Evolutionary conservation across 768 basidiomycete genomes (phyloP), one percentile per base, ranked within the genome.

Genomic region (Kwoniella dendrophila): DNA sequence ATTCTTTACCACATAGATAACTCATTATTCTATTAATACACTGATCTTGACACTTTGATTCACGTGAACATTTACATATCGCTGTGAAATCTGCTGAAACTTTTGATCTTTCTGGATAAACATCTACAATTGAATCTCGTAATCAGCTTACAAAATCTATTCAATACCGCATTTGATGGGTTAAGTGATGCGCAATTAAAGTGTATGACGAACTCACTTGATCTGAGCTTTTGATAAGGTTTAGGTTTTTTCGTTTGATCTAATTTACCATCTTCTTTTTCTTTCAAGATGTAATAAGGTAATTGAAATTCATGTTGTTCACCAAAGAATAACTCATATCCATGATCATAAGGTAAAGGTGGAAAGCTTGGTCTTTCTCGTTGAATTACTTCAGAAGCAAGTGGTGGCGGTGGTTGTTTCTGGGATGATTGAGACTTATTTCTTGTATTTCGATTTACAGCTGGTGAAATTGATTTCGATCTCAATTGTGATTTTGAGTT

Each of bases 11-110:
- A 66, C 80, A 81, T 20, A 79, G 70, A 64, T 79, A 80, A 65
- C 74, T 75, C 78, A 80, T 80, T 32, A 77, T 65, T 61, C 79
- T 68, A 52, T 81, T 80, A 45, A 79, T 71, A 60, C 80, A 81
- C 18, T 67, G 62, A 6, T 80, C 76, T 10, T 71, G 68, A 60
- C 80, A 81, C 2, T 74, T 67, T 7, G 64, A 65, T 3, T 54
- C 60, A 2, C 71, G 73, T 24, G 65, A 64, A 59, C 79, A 80
- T 30, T 66, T 70, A 60, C 79, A 80, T 29, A 77, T 63, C 4
- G 75, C 77, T 2, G 32, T 51, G 40, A 65, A 59, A n/a, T 53
- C 57, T 26, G 67, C 34, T 7, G 40, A 20, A 30, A 51, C 33
- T 43, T 60, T 54, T 18, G 59, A 45, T 33, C 75, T 58, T 50